Base-by-base conservation (phyloP, 345 rosid species). In the Melastoma malabathricum region DNA sequence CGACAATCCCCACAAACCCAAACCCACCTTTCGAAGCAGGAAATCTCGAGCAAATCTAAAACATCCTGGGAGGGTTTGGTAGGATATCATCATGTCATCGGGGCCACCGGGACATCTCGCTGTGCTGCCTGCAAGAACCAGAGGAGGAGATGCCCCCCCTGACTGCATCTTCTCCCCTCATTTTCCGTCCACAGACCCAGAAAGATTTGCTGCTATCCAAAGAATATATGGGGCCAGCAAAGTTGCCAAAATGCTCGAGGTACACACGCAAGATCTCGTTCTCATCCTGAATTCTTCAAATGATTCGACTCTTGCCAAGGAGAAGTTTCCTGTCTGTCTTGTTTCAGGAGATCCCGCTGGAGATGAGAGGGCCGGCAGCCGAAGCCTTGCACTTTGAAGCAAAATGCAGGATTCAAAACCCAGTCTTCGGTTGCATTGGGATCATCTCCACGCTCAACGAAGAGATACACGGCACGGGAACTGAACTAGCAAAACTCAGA, bases 171-270 rank as follows among this genome's bases (percentile, higher is more conserved):
- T 83, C 75, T 68, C 80, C 15, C 89, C 77, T 50, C 67, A 81
- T 57, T 81, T 79, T 51, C 87, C 82, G 29, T 49, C 86, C 31
- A 64, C 52, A n/a, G 49, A 75, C 49, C 83, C 87, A 56, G 60
- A 61, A 53, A 77, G 73, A 72, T 83, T 83, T 64, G 77, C 70
- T 44, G 64, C 50, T 22, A 56, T 81, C 59, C 96, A 81, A 60
- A 71, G 64, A 69, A 74, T 83, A 65, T 75, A 81, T 65, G 93
- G 93, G 15, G 92, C 96, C 47, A 78, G 86, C 59, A 83, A 79
- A 51, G 89, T 81, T 51, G 77, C 68, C 51, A 81, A 77, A 50
- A 56, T 84, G 77, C 54, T 17, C 10, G 54, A 31, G n/a, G 18
- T 16, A 16, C 22, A 39, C 6, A 45, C 7, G 27, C 29, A 23